phyloP scores from a whole-genome alignment of 495 filamentous ascomycete genomes.

The Diplogelasinospora grovesii region DNA sequence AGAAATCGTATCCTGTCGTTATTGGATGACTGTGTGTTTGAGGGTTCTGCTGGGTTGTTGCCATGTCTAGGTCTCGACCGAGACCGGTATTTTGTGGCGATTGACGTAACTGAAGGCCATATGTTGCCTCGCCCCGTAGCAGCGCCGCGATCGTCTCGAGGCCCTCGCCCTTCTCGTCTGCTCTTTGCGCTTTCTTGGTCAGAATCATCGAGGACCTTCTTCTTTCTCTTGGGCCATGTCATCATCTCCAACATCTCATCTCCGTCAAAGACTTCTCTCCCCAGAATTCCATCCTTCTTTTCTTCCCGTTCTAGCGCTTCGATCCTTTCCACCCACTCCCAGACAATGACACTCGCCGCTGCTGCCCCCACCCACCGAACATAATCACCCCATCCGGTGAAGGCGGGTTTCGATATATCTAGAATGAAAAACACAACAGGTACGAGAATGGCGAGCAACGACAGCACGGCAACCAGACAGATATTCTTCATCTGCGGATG shows the following conservation, averaged over 20 bases:
- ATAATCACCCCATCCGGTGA: constrained; percentile 95
- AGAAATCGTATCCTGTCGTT: constrained; percentile 31
- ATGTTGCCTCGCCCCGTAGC: constrained; percentile 28
- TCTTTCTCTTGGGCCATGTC: constrained; percentile 29
- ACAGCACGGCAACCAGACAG: constrained; percentile 72
- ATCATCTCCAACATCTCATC: constrained; percentile 89
- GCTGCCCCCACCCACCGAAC: constrained; percentile 96
- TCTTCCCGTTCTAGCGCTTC: constrained; percentile 94
- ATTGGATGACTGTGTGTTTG: constrained; percentile 18
- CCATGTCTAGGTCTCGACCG: constrained; percentile 19
- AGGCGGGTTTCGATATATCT: constrained; percentile 79
- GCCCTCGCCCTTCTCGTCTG: no score
- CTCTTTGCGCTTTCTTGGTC: constrained; percentile 17
- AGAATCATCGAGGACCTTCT: constrained; percentile 22
- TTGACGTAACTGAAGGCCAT: constrained; percentile 42
- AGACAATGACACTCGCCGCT: constrained; percentile 92
- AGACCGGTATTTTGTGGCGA: constrained; percentile 36
- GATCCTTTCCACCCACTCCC: constrained; percentile 99
- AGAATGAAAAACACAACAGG: constrained; percentile 94
- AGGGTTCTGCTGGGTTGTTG: constrained; percentile 14
- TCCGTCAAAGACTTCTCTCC: constrained; percentile 90
- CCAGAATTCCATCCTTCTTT: constrained; percentile 90
- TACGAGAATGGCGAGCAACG: constrained; percentile 71
- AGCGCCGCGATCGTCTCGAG: constrained; percentile 17
- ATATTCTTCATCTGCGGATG: constrained; percentile 92